These are phyloP conservation scores for Catharanthus roseus DNA, from an alignment of 257 asterid genomes.

Conservation along the genomic window DNA sequence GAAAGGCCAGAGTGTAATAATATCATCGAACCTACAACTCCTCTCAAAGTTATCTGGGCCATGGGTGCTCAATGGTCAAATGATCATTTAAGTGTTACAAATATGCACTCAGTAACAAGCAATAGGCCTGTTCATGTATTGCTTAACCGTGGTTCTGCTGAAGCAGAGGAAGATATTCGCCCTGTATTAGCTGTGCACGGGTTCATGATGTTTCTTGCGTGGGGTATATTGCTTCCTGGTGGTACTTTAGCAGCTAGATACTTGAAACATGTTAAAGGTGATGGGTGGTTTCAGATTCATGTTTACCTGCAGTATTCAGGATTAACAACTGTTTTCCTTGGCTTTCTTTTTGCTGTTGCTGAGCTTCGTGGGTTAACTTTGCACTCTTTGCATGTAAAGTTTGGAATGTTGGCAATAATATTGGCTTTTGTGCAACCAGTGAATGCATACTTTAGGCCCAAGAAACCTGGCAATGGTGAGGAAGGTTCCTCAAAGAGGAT, in stretches of 20 bases:
- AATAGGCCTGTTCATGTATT: constrained; percentile 82
- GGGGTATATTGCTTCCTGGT: constrained; percentile 92
- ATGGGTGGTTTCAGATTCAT: constrained; percentile 86
- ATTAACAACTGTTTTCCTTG: constrained; percentile 81
- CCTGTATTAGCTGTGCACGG: constrained; percentile 97
- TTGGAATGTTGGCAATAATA: constrained; percentile 75
- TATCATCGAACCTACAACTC: constrained; percentile 82
- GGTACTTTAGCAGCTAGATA: constrained; percentile 88
- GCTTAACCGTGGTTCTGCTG: constrained; percentile 85
- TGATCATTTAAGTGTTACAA: constrained; percentile 61
- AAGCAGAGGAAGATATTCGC: constrained; percentile 90
- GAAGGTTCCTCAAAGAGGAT: constrained; percentile 41
- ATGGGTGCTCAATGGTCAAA: constrained; percentile 96
- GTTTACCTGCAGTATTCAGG: constrained; percentile 88
- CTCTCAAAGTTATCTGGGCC: constrained; percentile 87
- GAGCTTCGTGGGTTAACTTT: constrained; percentile 78
- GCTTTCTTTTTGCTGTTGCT: constrained; percentile 94
- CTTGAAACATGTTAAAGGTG: constrained; percentile 82
- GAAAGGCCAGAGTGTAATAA: constrained; percentile 74
- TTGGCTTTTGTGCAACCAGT: constrained; percentile 71
- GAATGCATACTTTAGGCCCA: constrained; percentile 85
- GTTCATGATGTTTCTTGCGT: constrained; percentile 98
- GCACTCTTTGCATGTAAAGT: constrained; percentile 67
- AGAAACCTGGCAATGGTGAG: constrained; percentile 56
- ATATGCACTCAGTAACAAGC: constrained; percentile 90